These are phyloP conservation scores for Galeopsis tetrahit DNA, from an alignment of 257 asterid genomes.

Conservation along the genomic window DNA sequence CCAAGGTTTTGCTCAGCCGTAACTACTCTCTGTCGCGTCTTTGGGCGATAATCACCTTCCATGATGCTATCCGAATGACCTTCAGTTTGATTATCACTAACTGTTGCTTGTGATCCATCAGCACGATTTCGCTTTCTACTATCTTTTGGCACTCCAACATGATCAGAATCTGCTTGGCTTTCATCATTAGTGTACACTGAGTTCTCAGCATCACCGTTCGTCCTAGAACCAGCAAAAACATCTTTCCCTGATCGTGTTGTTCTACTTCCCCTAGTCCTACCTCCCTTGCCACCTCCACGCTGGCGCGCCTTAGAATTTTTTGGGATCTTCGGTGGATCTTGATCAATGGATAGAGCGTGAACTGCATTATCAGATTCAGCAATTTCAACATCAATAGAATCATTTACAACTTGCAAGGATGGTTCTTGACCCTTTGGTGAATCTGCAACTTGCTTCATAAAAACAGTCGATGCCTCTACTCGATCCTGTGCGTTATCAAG, in stretches of 20 bases:
- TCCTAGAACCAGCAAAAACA: slow-evolving; percentile 41
- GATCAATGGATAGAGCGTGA: slow-evolving; percentile 55
- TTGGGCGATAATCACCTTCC: slow-evolving; percentile 59
- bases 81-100: slow-evolving; percentile 67
- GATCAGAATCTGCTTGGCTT: slow-evolving; percentile 62
- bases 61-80: slow-evolving; percentile 68
- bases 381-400: slow-evolving; percentile 57
- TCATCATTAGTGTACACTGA: slow-evolving; percentile 56
- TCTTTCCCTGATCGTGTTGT: slow-evolving; percentile 47
- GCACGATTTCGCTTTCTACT: slow-evolving; percentile 65
- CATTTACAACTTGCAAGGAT: slow-evolving; percentile 52
- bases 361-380: slow-evolving; percentile 52
- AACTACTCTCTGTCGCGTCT: slow-evolving; percentile 67
- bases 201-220: slow-evolving; percentile 57
- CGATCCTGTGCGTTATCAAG: slow-evolving; percentile 49
- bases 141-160: slow-evolving; percentile 43
- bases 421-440: slow-evolving; percentile 49
- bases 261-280: slow-evolving; percentile 47
- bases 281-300: slow-evolving; percentile 46
- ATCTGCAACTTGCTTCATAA: slow-evolving; percentile 34
- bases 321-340: slow-evolving; percentile 32
- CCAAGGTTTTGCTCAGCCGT: slow-evolving; percentile 51
- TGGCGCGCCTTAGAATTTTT: slow-evolving; percentile 50
- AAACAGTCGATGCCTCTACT: slow-evolving; percentile 38
- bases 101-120: slow-evolving; percentile 55